Evolutionary conservation across 139 green algal species (phyloP), one percentile per base, ranked within the genome.

Genomic region (Medakamo hakoo): DNA sequence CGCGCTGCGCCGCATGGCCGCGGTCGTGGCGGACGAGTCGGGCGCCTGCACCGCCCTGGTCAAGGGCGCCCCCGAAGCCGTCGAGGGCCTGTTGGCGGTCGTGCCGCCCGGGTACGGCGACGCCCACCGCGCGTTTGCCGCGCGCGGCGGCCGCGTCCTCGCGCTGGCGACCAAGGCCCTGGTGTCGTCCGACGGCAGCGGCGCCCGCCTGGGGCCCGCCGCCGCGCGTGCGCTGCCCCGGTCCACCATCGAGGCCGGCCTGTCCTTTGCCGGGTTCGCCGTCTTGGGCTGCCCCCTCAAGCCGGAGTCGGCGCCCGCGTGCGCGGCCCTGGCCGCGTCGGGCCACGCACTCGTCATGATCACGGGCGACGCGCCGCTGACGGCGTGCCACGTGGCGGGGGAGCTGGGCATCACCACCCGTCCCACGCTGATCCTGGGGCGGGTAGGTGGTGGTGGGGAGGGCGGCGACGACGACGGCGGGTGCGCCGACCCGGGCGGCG

Each of bases 261-360:
- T 95, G 31, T 27, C 29, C 0, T 94, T 91, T 70, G 78, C 69
- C 3, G 88, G 86, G 48, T 93, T 94, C 78, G 87, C 90, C 5
- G 71, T 96, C 24, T 88, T 95, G 63, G 74, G 84, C 59, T 92
- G 82, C 62, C 90, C 90, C 1, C 74, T 97, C 1, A 94, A 95
- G 67, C 49, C 62, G n/a, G 86, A 95, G 62, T 82, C 64, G 4
- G 86, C 86, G 70, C 80, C 84, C 2, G 75, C 91, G n/a, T 75
- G 95, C 32, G 31, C 55, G 18, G 72, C 72, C 65, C 88, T 97
- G 63, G 55, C 66, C 14, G 74, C 77, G 27, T 78, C 74, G 27
- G 82, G 68, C 29, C 90, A 97, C 73, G 82, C 94, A 72, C 78
- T 97, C 60, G 76, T 96, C 22, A 94, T 94, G 87, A 95, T 95